These are phyloP conservation scores for Penicillium silybi DNA, from an alignment of 495 filamentous ascomycete species.

Conservation along the genomic window DNA sequence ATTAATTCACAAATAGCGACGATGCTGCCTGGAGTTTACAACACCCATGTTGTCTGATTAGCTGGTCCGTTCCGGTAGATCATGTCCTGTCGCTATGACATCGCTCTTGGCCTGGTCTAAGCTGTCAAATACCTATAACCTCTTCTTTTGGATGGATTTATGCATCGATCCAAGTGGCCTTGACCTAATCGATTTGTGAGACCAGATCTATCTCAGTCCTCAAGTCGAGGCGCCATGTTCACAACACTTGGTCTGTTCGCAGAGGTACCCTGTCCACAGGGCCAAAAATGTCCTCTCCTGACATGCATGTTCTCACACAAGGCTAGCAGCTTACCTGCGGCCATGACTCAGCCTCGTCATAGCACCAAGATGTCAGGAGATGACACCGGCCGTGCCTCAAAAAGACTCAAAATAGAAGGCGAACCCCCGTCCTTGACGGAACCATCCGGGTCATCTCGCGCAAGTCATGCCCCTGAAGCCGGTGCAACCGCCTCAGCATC, in stretches of 20 bases:
- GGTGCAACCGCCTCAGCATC: not conserved
- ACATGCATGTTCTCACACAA: conserved; percentile 60
- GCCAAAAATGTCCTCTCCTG: conserved; percentile 50
- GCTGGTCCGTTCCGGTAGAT: not conserved
- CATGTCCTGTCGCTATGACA: not conserved
- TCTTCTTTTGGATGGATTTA: not conserved
- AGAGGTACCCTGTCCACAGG: conserved; percentile 60
- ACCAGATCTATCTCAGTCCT: not conserved
- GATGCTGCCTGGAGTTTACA: not conserved
- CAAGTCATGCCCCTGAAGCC: not conserved
- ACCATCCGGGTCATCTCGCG: not conserved
- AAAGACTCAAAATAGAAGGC: conserved; percentile 4
- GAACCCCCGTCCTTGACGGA: not conserved
- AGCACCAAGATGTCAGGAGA: not conserved
- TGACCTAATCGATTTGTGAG: not conserved
- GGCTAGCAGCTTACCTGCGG: not conserved
- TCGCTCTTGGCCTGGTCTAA: not conserved
- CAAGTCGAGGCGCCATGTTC: conserved; percentile 51
- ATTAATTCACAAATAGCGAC: not conserved
- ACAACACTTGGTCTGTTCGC: conserved; percentile 61
- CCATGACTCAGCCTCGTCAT: not conserved
- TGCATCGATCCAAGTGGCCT: not conserved
- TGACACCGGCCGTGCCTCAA: not conserved
- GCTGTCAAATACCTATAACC: not conserved
- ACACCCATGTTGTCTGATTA: not conserved